Percentiles rank a stretch among this genome's conserved stretches.
These are phyloP conservation scores for Phalaenopsis hybrid DNA, from an alignment of 116 monocot genomes.

Conservation along the genomic window DNA sequence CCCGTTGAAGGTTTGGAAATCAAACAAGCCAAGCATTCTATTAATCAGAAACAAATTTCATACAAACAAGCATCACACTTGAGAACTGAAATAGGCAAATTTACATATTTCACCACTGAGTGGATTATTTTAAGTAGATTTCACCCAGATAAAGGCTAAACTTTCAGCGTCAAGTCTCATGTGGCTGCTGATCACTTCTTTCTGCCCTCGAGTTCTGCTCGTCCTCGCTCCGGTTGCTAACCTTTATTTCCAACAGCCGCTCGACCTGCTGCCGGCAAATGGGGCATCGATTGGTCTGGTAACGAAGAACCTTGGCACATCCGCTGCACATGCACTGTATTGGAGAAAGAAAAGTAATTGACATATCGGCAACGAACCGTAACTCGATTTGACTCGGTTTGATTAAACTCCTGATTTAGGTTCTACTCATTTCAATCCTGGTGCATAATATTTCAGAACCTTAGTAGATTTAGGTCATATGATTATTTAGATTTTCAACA, in stretches of 20 bases:
- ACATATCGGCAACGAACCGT: not conserved
- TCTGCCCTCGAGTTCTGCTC: conserved; percentile 9
- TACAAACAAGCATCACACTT: not conserved
- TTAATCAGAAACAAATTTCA: not conserved
- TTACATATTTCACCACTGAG: not conserved
- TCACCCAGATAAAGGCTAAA: not conserved
- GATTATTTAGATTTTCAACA: too few relatives aligned
- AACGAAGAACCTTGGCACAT: conserved; percentile 75
- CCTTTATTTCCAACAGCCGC: conserved; percentile 75
- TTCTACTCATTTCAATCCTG: too few relatives aligned
- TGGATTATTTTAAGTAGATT: conserved; percentile 1
- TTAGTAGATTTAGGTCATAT: too few relatives aligned
- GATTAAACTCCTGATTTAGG: too few relatives aligned
- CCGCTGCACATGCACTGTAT: conserved; percentile 93
- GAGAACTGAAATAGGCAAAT: not conserved
- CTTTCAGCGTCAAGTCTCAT: not conserved
- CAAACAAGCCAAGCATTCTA: not conserved
- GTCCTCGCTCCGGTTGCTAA: conserved; percentile 41
- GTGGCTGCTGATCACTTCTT: not conserved
- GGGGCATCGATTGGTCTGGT: conserved; percentile 76
- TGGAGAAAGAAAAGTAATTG: not conserved
- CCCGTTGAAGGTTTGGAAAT: not conserved
- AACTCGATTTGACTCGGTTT: too few relatives aligned
- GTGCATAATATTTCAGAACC: too few relatives aligned
- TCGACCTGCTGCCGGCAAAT: conserved; percentile 91